Evolutionary conservation across 2,329 filamentous ascomycete species (phyloP).

Genomic region (Aspergillus costaricaensis): DNA sequence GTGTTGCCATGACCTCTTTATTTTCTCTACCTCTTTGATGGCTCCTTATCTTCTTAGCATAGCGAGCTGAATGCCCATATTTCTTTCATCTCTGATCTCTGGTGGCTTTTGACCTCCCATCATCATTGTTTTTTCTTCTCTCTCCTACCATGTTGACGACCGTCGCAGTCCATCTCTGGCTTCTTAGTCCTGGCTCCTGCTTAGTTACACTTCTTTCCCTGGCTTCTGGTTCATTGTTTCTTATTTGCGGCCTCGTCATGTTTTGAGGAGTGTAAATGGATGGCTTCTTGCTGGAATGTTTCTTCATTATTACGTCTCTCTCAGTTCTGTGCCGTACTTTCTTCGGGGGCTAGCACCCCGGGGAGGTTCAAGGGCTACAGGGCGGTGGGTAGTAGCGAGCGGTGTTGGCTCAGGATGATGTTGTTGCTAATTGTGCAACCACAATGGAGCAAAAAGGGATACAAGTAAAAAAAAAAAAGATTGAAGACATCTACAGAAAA

Average conservation of each 20-base stretch:
- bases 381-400: background rate
- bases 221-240: background rate
- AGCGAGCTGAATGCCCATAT: conserved; percentile 38
- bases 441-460: background rate
- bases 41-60: conserved; percentile 33
- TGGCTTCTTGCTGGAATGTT: background rate
- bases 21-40: conserved; percentile 24
- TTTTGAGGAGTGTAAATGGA: conserved; percentile 7
- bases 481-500: background rate
- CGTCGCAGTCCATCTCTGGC: conserved; percentile 4
- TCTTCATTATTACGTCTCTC: background rate
- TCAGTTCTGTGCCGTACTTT: background rate
- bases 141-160: conserved; percentile 5
- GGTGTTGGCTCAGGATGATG: background rate
- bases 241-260: background rate
- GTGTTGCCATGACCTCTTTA: conserved; percentile 30
- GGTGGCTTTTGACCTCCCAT: background rate
- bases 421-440: background rate
- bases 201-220: background rate
- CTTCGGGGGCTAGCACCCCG: background rate
- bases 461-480: background rate
- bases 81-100: conserved; percentile 19
- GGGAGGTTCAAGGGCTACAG: background rate
- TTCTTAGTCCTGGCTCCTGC: background rate
- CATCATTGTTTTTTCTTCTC: background rate